These are phyloP conservation scores for Solanum boliviense DNA, from an alignment of 257 asterid genomes.

Conservation along the genomic window DNA sequence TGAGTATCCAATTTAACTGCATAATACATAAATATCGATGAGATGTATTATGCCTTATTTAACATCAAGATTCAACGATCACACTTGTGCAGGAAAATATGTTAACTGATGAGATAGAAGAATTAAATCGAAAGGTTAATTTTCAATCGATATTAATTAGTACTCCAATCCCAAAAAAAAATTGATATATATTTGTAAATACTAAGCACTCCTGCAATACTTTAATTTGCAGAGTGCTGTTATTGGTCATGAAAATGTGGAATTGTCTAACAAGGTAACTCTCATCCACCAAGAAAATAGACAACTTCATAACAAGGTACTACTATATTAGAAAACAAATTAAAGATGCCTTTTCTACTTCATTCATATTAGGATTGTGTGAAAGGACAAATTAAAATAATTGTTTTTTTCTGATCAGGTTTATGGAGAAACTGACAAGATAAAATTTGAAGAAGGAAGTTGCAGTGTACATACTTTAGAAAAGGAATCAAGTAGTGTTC, in stretches of 20 bases:
- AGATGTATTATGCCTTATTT: too few relatives aligned
- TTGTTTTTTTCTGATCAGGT: constrained; percentile 16
- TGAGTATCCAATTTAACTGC: neutral
- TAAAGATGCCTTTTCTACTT: neutral
- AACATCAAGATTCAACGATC: neutral
- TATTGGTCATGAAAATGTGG: constrained; percentile 43
- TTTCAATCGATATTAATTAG: neutral
- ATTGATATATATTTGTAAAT: neutral
- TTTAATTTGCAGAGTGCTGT: constrained; percentile 36
- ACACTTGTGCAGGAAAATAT: constrained; percentile 39
- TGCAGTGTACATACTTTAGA: constrained; percentile 17
- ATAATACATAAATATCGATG: too few relatives aligned
- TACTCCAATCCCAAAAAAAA: neutral
- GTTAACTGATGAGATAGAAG: constrained; percentile 37
- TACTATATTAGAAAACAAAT: neutral
- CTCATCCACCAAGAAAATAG: constrained; percentile 33
- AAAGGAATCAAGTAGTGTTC: constrained; percentile 10
- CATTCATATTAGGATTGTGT: neutral
- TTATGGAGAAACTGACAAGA: constrained; percentile 16
- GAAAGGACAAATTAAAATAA: neutral
- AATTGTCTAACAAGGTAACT: constrained; percentile 41
- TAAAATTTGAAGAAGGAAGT: constrained; percentile 11
- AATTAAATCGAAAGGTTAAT: constrained; percentile 46
- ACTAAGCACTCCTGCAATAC: neutral
- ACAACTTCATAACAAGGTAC: constrained; percentile 52